Evolutionary conservation across 2,329 filamentous ascomycete genomes (phyloP).

Genomic region (Bipolaris zeicola): DNA sequence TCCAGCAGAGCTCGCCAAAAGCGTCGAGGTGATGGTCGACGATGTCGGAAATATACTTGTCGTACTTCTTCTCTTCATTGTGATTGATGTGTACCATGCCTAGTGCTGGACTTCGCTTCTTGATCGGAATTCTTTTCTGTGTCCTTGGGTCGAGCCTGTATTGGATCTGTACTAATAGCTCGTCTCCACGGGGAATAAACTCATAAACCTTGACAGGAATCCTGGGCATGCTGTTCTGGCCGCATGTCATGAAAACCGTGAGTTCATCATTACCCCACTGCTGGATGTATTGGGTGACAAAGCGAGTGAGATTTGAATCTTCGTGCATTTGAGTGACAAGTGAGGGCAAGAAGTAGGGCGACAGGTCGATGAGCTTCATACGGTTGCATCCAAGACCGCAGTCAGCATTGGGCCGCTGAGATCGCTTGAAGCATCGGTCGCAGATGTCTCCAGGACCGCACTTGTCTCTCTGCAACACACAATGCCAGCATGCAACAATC

Average conservation of each 20-base stretch:
- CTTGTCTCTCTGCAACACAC: conserved; percentile 55
- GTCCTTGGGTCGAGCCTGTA: conserved; percentile 49
- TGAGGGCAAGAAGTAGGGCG: conserved; percentile 52
- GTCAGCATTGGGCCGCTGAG: conserved; percentile 46
- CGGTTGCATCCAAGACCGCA: conserved; percentile 54
- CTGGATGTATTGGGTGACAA: conserved; percentile 47
- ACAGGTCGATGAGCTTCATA: conserved; percentile 53
- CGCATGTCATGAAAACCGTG: conserved; percentile 51
- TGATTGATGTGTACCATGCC: conserved; percentile 54
- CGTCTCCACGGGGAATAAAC: conserved; percentile 50
- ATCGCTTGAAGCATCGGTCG: conserved; percentile 48
- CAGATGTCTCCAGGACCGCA: conserved; percentile 50
- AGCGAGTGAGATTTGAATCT: conserved; percentile 50
- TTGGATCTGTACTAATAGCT: conserved; percentile 51
- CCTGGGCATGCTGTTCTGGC: conserved; percentile 49
- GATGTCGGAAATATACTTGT: conserved; percentile 53
- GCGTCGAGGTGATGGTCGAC: conserved; percentile 49
- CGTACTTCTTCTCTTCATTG: conserved; percentile 52
- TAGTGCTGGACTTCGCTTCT: conserved; percentile 53
- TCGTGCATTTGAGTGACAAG: conserved; percentile 51
- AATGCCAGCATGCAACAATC: conserved; percentile 56
- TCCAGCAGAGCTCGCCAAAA: conserved; percentile 52
- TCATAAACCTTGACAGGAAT: conserved; percentile 55
- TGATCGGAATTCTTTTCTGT: conserved; percentile 33
- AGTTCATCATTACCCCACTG: conserved; percentile 47